Conservation (phyloP, 2,329 filamentous ascomycete species). For the Hawksworthiomyces lignivorus region DNA sequence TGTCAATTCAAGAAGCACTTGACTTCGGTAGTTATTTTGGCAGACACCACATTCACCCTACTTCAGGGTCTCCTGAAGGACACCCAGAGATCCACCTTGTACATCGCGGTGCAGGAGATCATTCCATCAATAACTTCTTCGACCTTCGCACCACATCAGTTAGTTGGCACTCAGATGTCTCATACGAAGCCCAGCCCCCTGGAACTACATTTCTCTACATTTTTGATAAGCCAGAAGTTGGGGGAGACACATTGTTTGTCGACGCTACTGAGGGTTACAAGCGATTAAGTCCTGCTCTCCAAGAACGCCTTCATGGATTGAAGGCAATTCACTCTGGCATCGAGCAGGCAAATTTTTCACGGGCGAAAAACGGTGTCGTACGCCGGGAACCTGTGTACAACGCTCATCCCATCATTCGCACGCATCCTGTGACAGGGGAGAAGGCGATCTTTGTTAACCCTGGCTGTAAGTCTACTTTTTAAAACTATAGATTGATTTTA, state of each 20-base stretch:
- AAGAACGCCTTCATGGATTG: conserved; percentile 63
- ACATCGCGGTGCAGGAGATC: conserved; percentile 61
- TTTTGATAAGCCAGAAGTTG: conserved; percentile 68
- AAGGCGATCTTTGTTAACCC: conserved; percentile 79
- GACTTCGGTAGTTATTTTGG: conserved; percentile 53
- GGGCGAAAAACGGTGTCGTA: conserved; percentile 59
- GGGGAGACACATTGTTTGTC: conserved; percentile 78
- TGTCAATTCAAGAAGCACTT: conserved; percentile 56
- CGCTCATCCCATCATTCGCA: conserved; percentile 70
- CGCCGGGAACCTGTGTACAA: conserved; percentile 67
- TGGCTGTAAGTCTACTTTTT: conserved; percentile 53
- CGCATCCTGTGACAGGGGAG: conserved; percentile 75
- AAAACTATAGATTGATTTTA: too few relatives aligned
- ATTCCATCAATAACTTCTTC: conserved; percentile 44
- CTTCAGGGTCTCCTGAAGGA: conserved; percentile 55
- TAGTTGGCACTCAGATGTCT: conserved; percentile 84
- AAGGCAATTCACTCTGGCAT: conserved; percentile 73
- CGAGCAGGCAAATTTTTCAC: conserved; percentile 67
- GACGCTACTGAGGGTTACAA: conserved; percentile 75
- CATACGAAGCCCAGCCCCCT: conserved; percentile 80
- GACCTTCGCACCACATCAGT: conserved; percentile 65
- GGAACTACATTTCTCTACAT: conserved; percentile 85
- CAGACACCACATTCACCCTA: conserved; percentile 64
- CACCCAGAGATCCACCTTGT: conserved; percentile 64
- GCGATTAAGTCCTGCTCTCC: conserved; percentile 56